Evolutionary conservation across 2,329 filamentous ascomycete genomes (phyloP), one percentile per base, ranked within the genome.

Genomic region (Beauveria sp.): DNA sequence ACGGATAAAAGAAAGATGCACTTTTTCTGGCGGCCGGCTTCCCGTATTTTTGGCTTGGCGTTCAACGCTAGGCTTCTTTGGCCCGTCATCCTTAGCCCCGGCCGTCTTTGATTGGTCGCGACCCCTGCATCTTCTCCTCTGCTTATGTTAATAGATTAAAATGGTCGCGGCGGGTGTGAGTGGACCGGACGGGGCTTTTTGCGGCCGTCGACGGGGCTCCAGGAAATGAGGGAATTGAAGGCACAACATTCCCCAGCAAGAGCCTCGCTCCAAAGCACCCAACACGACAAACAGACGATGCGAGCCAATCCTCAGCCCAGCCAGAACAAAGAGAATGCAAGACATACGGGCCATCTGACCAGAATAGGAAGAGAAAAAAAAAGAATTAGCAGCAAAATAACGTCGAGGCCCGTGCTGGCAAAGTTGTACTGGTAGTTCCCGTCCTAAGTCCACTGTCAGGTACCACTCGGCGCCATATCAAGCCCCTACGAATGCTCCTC

Each of bases 221-320:
- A n/a, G 43, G 54, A 48, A 56, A 56, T 56, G 54, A 56, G 54
- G 54, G 43, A 56, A 56, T 47, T 47, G 54, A 56, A 56, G 28
- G 28, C 26, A 47, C 43, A 56, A 18, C 28, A 48, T 30, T 44
- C 40, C 51, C 52, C 37, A 18, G 37, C 52, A 55, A 44, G 52
- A 43, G 18, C 41, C 18, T 43, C 18, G 41, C 41, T 37, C 34
- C 34, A 37, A 37, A 37, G 34, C 34, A 16, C 5, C 48, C 48
- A 52, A 52, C 9, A 52, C 16, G 47, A 40, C 50, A 20, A 34
- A 40, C 26, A 34, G 26, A n/a, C 14, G 24, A 26, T 30, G 48
- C 24, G 12, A n/a, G 26, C n/a, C 48, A 28, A 37, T 16, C 14
- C 34, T 37, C 26, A 34, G 48, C 24, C 18, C 20, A 37, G 34